Conservation (phyloP, 805 yeast genomes). For the Tetrapisispora pingtungensis region DNA sequence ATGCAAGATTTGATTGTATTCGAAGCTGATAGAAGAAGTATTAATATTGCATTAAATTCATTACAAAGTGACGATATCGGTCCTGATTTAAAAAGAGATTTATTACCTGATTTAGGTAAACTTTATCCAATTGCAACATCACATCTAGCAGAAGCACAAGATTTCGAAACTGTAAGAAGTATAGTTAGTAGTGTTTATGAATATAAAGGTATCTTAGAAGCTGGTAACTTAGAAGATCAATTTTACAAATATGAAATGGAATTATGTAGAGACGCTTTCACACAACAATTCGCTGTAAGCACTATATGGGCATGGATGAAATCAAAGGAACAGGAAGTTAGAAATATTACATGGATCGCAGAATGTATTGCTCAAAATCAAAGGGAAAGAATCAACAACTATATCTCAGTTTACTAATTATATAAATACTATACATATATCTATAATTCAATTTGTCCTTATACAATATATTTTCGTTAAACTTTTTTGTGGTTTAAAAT, state of each 20-base stretch:
- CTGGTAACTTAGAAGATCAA: conserved; percentile 76
- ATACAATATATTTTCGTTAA: too few relatives aligned
- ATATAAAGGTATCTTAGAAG: conserved; percentile 48
- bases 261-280: conserved; percentile 81
- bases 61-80: conserved; percentile 41
- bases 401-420: conserved; percentile 68
- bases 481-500: too few relatives aligned
- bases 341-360: conserved; percentile 98
- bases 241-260: conserved; percentile 90
- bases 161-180: conserved; percentile 68
- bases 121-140: conserved; percentile 60
- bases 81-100: conserved; percentile 62
- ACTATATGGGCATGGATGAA: conserved; percentile 96
- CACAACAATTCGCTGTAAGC: conserved; percentile 88
- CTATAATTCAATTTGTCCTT: too few relatives aligned
- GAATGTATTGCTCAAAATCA: conserved; percentile 99
- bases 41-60: conserved; percentile 85
- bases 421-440: background rate
- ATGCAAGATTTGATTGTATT: conserved; percentile 72
- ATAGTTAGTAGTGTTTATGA: conserved; percentile 57
- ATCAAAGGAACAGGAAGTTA: conserved; percentile 90
- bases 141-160: conserved; percentile 64
- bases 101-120: conserved; percentile 77
- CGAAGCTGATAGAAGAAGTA: conserved; percentile 92
- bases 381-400: conserved; percentile 84